Conservation (phyloP, 495 filamentous ascomycete species). For the Trypethelium eluteriae region DNA sequence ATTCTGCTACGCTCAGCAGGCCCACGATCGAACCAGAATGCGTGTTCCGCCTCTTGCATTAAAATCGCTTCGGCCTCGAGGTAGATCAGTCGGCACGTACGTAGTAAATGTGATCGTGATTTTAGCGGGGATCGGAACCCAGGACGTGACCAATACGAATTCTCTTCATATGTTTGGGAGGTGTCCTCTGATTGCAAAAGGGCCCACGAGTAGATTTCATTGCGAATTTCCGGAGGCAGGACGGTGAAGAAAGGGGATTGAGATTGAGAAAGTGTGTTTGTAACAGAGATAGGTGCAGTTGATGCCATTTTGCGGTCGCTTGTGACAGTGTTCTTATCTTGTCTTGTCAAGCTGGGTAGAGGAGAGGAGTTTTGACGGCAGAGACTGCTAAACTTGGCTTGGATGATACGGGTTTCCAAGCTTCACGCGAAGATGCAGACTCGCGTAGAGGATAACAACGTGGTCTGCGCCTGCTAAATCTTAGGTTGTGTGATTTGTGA, state of each 20-base stretch:
- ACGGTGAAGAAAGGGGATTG: constrained; percentile 24
- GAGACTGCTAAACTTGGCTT: neutral
- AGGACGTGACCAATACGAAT: constrained; percentile 16
- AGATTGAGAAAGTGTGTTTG: constrained; percentile 8
- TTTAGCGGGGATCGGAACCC: constrained; percentile 12
- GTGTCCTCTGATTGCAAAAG: constrained; percentile 19
- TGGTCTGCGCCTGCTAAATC: too few relatives aligned
- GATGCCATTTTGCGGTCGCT: neutral
- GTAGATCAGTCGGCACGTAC: constrained; percentile 23
- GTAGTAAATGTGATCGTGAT: constrained; percentile 16
- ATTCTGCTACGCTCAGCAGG: constrained; percentile 4
- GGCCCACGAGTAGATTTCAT: constrained; percentile 22
- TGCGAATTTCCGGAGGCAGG: constrained; percentile 24
- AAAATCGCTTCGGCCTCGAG: constrained; percentile 20
- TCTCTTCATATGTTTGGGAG: constrained; percentile 9
- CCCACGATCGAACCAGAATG: constrained; percentile 10
- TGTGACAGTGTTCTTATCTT: too few relatives aligned
- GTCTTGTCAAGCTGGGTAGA: too few relatives aligned
- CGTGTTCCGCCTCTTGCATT: constrained; percentile 19
- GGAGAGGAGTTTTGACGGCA: too few relatives aligned
- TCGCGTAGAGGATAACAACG: too few relatives aligned
- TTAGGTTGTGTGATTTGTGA: too few relatives aligned
- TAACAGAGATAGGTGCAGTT: neutral
- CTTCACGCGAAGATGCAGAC: neutral
- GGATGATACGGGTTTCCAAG: neutral